Evolutionary conservation across 768 basidiomycete species (phyloP), one percentile per base, ranked within the genome.

Genomic region (Suillus cothurnatus): DNA sequence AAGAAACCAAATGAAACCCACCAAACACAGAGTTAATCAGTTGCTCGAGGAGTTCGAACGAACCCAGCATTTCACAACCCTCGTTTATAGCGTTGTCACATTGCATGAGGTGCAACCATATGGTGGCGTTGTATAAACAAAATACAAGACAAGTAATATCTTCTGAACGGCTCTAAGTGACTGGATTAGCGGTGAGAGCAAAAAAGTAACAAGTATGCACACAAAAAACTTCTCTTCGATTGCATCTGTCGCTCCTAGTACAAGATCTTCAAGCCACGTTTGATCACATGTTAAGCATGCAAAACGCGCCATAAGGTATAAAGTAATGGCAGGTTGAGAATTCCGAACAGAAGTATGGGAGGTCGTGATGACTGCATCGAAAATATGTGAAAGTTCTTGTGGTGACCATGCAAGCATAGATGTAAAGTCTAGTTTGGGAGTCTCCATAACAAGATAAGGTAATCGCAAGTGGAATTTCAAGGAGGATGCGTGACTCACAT

Each of bases 381-480:
- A 89, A 41, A 96, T 90, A 65, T 85, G 81, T 2, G 93, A 88
- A 11, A 99, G 78, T 15, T 89, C 82, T 47, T 86, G 81, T 4
- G 94, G 92, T 19, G 94, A 91, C 79, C 96, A 99, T 21, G 94
- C 97, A 56, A 99, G 91, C 92, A 98, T 95, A 53, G 91, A 87
- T 23, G 90, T 85, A 72, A 90, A 94, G 73, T 93, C 90, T 70
- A 84, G 77, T 23, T 84, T 82, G 28, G 92, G 92, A 38, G 94
- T 93, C 88, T 92, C 58, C 58, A 75, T 65, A 67, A 34, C 38
- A 62, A 70, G 62, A 66, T 73, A 72, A 68, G 73, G 62, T 66
- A 67, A 66, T 53, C 55, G 39, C 56, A 61, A 50, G 36, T 31
- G 41, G 21, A 28, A 32, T 45, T 56, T 34, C 31, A 41, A 58